Evolutionary conservation across 805 yeast genomes (phyloP), one percentile per base, ranked within the genome.

Genomic region (Barnettozyma sucrosica): DNA sequence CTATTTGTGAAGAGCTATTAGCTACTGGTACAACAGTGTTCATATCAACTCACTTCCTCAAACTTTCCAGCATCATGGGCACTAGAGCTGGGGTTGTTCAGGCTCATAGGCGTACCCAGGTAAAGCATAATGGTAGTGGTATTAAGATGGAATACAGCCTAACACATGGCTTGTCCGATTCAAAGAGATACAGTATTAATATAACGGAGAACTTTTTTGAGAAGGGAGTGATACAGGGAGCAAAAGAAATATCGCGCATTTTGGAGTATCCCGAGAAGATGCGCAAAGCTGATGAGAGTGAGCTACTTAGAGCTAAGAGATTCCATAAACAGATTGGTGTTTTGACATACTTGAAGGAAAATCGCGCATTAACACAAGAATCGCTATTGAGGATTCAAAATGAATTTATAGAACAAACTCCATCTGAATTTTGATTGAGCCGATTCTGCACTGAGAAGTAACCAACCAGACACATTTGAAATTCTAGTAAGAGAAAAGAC

Each of bases 41-140:
- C 48, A 49, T 72, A 13, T 65, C 76, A 3, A 74, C 80, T 0
- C 80, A 75, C 61, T 75, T 73, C 49, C 64, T 57, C 39, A 71
- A 71, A 41, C 55, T 75, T 10, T 71, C 77, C 0, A 59, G 59
- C 19, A 55, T 67, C 0, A 49, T 76, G n/a, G 55, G 58, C 4
- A 52, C 55, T 3, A 64, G 61, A 26, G 60, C 65, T 0, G 66
- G 69, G 0, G 72, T 74, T 3, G 42, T 58, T 3, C 71, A 70
- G 43, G 45, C 65, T 16, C 69, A 70, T 39, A 71, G 74, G 75
- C 52, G 52, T 20, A 55, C 66, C 5, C 37, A 51, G 1, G 63
- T 53, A 2, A 42, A 61, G 3, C 41, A 39, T 4, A 38, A 36
- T 8, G 46, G 53, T 14, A 51, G 55, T 4, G 37, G 48, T 2